phyloP scores from a whole-genome alignment of 1,139 yeast species.

The Protomyces inouyei region DNA sequence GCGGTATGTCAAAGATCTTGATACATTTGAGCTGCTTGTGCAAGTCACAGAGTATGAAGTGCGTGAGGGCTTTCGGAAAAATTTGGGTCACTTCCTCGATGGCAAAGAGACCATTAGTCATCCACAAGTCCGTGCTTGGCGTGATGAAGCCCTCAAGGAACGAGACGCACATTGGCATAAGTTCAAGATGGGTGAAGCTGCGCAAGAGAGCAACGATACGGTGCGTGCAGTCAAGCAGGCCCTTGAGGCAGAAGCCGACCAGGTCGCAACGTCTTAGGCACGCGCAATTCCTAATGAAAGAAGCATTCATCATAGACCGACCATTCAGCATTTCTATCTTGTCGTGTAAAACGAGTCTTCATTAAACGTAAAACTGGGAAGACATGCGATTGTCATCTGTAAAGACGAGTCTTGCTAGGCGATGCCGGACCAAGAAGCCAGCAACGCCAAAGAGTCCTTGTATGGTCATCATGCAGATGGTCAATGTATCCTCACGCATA shows the following conservation, averaged over 20 bases:
- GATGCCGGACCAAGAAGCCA: slow-evolving; percentile 72
- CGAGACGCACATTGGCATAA: slow-evolving; percentile 48
- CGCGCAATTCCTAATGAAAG: not conserved
- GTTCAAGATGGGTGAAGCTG: not conserved
- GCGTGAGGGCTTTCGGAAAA: slow-evolving; percentile 27
- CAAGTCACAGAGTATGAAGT: slow-evolving; percentile 88
- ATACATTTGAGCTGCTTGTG: slow-evolving; percentile 83
- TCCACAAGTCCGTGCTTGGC: slow-evolving; percentile 64
- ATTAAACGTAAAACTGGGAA: slow-evolving; percentile 6
- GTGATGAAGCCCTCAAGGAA: slow-evolving; percentile 58
- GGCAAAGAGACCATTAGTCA: slow-evolving; percentile 65
- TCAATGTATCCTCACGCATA: slow-evolving; percentile 70
- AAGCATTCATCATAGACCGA: not conserved
- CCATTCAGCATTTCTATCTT: not conserved
- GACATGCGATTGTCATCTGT: slow-evolving; percentile 67
- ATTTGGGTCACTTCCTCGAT: slow-evolving; percentile 50
- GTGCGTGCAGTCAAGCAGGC: not conserved
- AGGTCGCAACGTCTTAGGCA: not conserved
- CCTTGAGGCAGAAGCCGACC: not conserved
- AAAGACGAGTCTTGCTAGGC: slow-evolving; percentile 77
- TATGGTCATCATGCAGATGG: slow-evolving; percentile 52
- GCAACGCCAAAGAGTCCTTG: slow-evolving; percentile 64
- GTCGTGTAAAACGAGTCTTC: not conserved
- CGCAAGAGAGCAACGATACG: not conserved
- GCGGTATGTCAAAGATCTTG: slow-evolving; percentile 84